phyloP scores from a whole-genome alignment of 2,329 filamentous ascomycete genomes.

The Phoma sp. region DNA sequence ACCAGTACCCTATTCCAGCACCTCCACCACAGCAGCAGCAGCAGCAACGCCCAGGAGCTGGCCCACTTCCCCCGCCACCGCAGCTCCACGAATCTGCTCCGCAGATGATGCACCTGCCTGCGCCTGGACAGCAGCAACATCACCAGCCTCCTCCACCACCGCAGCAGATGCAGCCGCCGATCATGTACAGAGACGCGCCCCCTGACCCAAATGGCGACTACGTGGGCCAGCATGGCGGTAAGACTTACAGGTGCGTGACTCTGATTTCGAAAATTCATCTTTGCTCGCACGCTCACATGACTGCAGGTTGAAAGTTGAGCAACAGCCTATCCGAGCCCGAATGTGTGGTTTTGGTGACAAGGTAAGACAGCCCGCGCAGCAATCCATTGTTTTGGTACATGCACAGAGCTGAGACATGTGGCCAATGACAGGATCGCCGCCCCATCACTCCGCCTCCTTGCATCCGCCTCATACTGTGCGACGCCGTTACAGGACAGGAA shows the following conservation, averaged over 20 bases:
- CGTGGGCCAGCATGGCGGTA: conserved; percentile 20
- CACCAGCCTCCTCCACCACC: not conserved
- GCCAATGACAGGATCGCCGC: conserved; percentile 73
- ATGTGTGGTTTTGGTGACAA: conserved; percentile 99
- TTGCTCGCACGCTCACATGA: conserved; percentile 47
- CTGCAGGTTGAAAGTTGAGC: conserved; percentile 72
- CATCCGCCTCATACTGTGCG: conserved; percentile 79
- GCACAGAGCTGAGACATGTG: conserved; percentile 32
- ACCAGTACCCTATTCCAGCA: conserved; percentile 28
- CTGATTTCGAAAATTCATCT: not conserved
- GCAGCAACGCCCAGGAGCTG: conserved; percentile 18
- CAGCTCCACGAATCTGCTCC: conserved; percentile 20
- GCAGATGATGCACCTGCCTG: conserved; percentile 21
- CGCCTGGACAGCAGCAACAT: conserved; percentile 14
- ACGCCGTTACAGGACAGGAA: conserved; percentile 76
- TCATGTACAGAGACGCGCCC: conserved; percentile 6
- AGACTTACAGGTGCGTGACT: conserved; percentile 19
- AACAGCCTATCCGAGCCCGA: conserved; percentile 89
- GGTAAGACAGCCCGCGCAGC: conserved; percentile 56
- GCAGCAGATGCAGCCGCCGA: conserved; percentile 11
- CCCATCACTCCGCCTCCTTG: conserved; percentile 96
- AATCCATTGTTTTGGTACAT: conserved; percentile 22
- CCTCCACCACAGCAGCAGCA: conserved; percentile 15
- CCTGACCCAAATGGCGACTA: conserved; percentile 8
- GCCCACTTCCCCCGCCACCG: conserved; percentile 21